Percentiles rank a stretch among this genome's conserved stretches.
These are phyloP conservation scores for Linnemannia exigua DNA, from an alignment of 192 early-diverging fungal genomes.

Conservation along the genomic window DNA sequence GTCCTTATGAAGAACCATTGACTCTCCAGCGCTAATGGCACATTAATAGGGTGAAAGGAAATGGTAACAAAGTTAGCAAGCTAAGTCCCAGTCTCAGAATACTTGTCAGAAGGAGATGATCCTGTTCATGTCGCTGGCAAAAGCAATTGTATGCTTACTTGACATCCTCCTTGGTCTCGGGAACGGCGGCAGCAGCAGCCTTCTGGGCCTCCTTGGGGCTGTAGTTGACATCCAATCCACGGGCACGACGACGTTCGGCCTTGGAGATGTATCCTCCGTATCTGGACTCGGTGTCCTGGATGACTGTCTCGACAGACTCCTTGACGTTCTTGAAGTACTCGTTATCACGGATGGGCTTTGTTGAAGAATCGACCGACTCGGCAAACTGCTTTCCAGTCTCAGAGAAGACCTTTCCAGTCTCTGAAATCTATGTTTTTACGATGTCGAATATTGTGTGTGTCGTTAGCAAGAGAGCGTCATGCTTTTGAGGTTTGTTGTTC, in stretches of 20 bases:
- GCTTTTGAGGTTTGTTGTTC: too few species aligned
- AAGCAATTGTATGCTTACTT: slow-evolving; percentile 21
- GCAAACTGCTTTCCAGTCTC: slow-evolving; percentile 75
- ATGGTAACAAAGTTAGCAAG: not conserved
- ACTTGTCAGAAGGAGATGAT: not conserved
- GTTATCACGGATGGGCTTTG: slow-evolving; percentile 78
- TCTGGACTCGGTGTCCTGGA: slow-evolving; percentile 77
- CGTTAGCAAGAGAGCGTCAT: not conserved
- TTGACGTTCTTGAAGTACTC: slow-evolving; percentile 74
- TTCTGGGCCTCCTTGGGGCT: slow-evolving; percentile 53
- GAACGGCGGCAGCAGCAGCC: slow-evolving; percentile 55
- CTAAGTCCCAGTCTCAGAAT: not conserved
- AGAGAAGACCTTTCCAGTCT: slow-evolving; percentile 70
- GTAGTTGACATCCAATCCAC: slow-evolving; percentile 54
- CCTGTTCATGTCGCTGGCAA: not conserved
- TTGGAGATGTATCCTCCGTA: slow-evolving; percentile 85
- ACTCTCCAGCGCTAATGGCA: slow-evolving; percentile 72
- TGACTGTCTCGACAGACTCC: slow-evolving; percentile 75
- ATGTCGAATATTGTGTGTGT: not conserved
- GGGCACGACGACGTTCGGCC: slow-evolving; percentile 74
- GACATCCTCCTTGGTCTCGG: slow-evolving; percentile 39
- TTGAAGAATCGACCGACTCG: slow-evolving; percentile 71
- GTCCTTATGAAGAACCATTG: slow-evolving; percentile 89
- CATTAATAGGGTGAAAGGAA: not conserved
- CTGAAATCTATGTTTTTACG: slow-evolving; percentile 58